phyloP scores from a whole-genome alignment of 2,329 filamentous ascomycete genomes.

The Neocucurbitaria cava region DNA sequence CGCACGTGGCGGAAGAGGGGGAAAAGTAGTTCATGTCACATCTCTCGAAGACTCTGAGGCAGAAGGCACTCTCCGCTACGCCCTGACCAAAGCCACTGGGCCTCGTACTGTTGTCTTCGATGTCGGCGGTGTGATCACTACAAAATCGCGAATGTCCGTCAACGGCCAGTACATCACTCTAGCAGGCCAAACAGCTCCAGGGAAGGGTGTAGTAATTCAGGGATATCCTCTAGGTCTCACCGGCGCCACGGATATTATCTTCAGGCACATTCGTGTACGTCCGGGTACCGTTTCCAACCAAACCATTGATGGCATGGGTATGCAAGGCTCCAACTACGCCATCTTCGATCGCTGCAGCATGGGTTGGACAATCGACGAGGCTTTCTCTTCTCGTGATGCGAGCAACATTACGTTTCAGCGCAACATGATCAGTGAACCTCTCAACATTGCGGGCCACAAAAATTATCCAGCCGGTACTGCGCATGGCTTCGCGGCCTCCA shows the following conservation, averaged over 20 bases:
- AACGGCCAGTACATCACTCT: conserved; percentile 23
- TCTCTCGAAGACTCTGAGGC: conserved; percentile 43
- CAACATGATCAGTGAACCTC: conserved; percentile 47
- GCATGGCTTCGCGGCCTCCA: conserved; percentile 25
- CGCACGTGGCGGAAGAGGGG: conserved; percentile 47
- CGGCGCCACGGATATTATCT: conserved; percentile 37
- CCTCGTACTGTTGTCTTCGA: conserved; percentile 27
- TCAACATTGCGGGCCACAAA: conserved; percentile 48
- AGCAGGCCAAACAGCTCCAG: conserved; percentile 26
- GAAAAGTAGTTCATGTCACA: conserved; percentile 48
- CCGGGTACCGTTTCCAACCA: conserved; percentile 39
- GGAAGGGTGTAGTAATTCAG: conserved; percentile 32
- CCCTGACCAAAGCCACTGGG: conserved; percentile 34
- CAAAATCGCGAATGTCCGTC: conserved; percentile 21
- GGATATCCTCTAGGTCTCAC: conserved; percentile 42
- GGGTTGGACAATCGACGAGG: conserved; percentile 47
- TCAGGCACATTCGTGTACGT: conserved; percentile 32
- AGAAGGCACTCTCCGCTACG: conserved; percentile 46
- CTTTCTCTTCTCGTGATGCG: conserved; percentile 44
- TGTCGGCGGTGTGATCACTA: conserved; percentile 25
- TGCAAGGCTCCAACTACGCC: conserved; percentile 44
- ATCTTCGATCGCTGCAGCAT: conserved; percentile 48
- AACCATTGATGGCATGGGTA: conserved; percentile 47
- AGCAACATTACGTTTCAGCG: conserved; percentile 48
- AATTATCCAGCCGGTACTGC: conserved; percentile 45